Conservation (phyloP, 2,329 filamentous ascomycete genomes). For the Beauveria pseudobassiana region DNA sequence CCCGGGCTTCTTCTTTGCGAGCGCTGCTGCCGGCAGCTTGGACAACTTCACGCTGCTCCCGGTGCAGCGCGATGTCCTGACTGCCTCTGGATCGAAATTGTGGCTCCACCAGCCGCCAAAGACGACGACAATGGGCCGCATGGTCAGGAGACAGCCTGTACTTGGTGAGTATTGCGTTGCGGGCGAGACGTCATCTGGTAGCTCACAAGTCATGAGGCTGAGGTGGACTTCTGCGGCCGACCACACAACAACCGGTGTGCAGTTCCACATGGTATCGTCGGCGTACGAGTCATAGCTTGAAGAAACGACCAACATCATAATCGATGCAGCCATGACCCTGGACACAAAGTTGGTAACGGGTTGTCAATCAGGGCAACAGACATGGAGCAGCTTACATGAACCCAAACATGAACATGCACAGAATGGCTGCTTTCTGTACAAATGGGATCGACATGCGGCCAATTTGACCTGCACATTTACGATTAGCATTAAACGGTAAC, state of each 20-base stretch:
- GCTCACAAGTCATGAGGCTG: constrained; percentile 11
- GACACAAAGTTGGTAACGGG: neutral
- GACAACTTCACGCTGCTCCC: neutral
- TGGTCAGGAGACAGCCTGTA: neutral
- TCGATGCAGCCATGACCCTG: constrained; percentile 10
- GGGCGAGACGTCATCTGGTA: neutral
- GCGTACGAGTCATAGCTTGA: constrained; percentile 9
- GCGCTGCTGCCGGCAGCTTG: neutral
- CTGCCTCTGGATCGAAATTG: neutral
- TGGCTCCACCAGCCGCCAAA: constrained; percentile 9
- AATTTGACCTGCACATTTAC: neutral
- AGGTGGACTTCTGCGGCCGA: constrained; percentile 9
- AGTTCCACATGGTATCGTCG: constrained; percentile 11
- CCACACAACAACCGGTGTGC: constrained; percentile 3
- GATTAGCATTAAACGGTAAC: neutral
- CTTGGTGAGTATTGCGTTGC: neutral
- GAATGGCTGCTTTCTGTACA: constrained; percentile 5
- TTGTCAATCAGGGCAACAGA: neutral
- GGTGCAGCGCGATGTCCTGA: neutral
- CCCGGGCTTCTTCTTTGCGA: neutral
- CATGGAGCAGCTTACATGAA: constrained; percentile 2
- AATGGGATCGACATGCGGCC: constrained; percentile 1
- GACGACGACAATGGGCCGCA: neutral
- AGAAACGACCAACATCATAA: constrained; percentile 11
- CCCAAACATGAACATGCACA: constrained; percentile 11